These are phyloP conservation scores for Geoglossum glabrum DNA, from an alignment of 495 filamentous ascomycete genomes.

Conservation along the genomic window DNA sequence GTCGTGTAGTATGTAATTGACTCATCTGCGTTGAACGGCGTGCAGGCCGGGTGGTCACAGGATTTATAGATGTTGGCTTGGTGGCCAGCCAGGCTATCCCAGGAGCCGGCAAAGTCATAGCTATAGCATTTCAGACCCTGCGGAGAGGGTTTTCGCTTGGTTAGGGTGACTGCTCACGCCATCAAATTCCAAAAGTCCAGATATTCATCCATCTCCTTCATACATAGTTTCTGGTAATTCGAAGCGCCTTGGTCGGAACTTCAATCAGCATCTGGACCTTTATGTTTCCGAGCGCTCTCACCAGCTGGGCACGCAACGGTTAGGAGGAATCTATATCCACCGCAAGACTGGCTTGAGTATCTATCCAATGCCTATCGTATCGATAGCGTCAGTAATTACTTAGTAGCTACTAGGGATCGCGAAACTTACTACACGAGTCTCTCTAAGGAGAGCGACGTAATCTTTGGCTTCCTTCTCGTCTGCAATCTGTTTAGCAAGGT, in stretches of 20 bases:
- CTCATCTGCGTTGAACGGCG: conserved; percentile 47
- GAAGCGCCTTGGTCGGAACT: conserved; percentile 21
- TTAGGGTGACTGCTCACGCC: conserved; percentile 31
- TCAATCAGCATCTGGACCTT: not conserved
- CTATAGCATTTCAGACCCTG: not conserved
- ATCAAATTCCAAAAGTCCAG: conserved; percentile 75
- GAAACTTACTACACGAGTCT: conserved; percentile 27
- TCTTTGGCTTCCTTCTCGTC: conserved; percentile 39
- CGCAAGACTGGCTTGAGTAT: conserved; percentile 29
- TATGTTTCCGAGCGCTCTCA: conserved; percentile 3
- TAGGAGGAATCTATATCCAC: conserved; percentile 43
- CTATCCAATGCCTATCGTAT: conserved; percentile 33
- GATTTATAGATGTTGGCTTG: conserved; percentile 52
- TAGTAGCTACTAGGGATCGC: not conserved
- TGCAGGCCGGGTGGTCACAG: conserved; percentile 29
- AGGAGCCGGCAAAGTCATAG: conserved; percentile 30
- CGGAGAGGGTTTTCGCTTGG: not conserved
- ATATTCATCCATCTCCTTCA: conserved; percentile 48
- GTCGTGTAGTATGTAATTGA: conserved; percentile 48
- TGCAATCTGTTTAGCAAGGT: conserved; percentile 4
- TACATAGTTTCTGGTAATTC: conserved; percentile 48
- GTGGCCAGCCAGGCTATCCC: conserved; percentile 48
- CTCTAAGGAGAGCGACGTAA: conserved; percentile 48
- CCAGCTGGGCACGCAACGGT: conserved; percentile 50
- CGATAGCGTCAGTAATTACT: not conserved